Base-by-base conservation (phyloP, 768 basidiomycete species). In the Kwoniella dejecticola region DNA sequence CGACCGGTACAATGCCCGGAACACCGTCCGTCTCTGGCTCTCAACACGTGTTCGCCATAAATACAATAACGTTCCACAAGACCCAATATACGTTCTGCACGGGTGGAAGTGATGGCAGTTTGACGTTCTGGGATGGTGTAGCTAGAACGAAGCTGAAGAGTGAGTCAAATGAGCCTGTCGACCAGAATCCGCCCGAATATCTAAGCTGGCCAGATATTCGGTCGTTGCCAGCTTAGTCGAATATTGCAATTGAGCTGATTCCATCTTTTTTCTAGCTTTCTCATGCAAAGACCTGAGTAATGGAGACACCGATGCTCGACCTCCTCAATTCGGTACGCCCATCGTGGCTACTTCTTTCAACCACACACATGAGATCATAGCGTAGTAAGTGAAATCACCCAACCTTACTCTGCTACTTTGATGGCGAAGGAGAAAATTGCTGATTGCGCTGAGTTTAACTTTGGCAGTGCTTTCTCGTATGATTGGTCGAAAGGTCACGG, bases 401-500 rank as follows among this genome's bases (percentile, higher is more conserved):
- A n/a, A n/a, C n/a, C n/a, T n/a, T n/a, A 4, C 27, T n/a, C 17
- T 2, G 46, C 8, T 29, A 2, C 40, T 29, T 1, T 2, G 7
- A 21, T 19, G 36, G 33, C n/a, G 3, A 42, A 8, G 55, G 31
- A 59, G 42, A 60, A 24, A 19, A 8, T 24, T 19, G 40, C 13
- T 17, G 19, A 45, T 40, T 42, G 33, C 53, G 7, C 13, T 52
- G 33, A 19, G 21, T 8, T 24, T 36, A 36, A 36, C 41, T 26
- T 24, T 15, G 7, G 15, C 15, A 78, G 77, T 68, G 88, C 91
- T 0, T 80, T 95, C 23, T 91, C 91, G 12, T 95, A 95, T 66
- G 92, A 95, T 73, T 95, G 92, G 92, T 89, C 88, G 15, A 92
- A 92, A 75, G 91, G 91, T 7, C 89, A 92, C 76, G 86, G 87